Base-by-base conservation (phyloP, 768 basidiomycete genomes). In the Russula brevipes region DNA sequence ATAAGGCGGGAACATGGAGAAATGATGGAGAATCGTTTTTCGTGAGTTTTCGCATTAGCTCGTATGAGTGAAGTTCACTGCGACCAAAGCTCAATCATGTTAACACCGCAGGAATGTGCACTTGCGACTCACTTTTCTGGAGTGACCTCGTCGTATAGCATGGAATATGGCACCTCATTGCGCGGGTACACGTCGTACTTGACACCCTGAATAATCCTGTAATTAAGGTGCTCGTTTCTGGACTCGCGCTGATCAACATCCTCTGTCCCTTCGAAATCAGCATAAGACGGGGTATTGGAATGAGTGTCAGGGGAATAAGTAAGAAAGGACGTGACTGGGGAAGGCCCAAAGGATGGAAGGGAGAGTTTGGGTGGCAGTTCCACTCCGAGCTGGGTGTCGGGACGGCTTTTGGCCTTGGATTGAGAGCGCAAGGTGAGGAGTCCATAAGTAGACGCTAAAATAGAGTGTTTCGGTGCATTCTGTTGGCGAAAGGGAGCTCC, bases 1-100 rank as follows among this genome's bases (percentile, higher is more conserved):
- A 74, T 30, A 77, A 76, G 41, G 76, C 70, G 64, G 79, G 68
- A 45, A 66, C 81, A 62, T 80, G 74, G 60, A 82, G 78, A 69
- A 92, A 91, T 0, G 84, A 82, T 0, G 89, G 88, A 0, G 81
- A 79, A 5, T 77, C 78, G 2, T 75, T 76, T 6, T 76, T 75
- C 49, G 77, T 81, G 16, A 92, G 76, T n/a, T 81, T 83, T 42
- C 76, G 80, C 16, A 89, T 67, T 5, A 92, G 71, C 31, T 71
- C 62, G 66, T 72, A 45, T 31, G 83, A 78, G 66, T 84, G 81
- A 57, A 77, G 79, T 68, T 91, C 90, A 63, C 90, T 91, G 59
- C 19, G 49, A 46, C 11, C 31, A 16, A 57, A 60, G 68, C 67
- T 56, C n/a, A 36, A 69, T 56, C 60, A 19, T 56, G 35, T 60